phyloP scores from a whole-genome alignment of 768 basidiomycete genomes.

The Panus rudis region DNA sequence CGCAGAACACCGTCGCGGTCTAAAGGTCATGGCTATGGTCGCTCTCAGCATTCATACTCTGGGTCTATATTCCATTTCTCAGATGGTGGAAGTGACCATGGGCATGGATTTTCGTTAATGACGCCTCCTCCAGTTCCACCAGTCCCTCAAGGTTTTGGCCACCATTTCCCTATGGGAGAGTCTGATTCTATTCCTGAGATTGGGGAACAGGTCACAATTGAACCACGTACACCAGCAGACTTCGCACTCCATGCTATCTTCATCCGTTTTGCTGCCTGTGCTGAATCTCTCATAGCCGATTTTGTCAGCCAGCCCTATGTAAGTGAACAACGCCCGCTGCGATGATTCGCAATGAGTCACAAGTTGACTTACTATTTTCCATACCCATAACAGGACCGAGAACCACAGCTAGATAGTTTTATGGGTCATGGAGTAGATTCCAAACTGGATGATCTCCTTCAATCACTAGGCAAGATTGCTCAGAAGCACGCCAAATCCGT shows the following conservation, averaged over 20 bases:
- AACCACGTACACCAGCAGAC: slow-evolving; percentile 79
- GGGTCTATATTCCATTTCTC: slow-evolving; percentile 68
- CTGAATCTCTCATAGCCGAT: slow-evolving; percentile 71
- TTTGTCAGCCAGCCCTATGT: slow-evolving; percentile 69
- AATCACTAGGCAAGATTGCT: slow-evolving; percentile 79
- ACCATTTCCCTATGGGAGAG: slow-evolving; percentile 41
- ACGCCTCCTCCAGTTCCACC: slow-evolving; percentile 78
- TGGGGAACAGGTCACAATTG: slow-evolving; percentile 61
- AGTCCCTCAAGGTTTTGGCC: slow-evolving; percentile 57
- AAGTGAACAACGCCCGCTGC: slow-evolving; percentile 22
- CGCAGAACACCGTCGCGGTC: slow-evolving; percentile 38
- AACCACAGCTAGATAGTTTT: slow-evolving; percentile 55
- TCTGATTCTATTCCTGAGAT: slow-evolving; percentile 41
- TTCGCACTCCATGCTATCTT: slow-evolving; percentile 86
- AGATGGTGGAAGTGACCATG: slow-evolving; percentile 66
- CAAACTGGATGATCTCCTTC: slow-evolving; percentile 80
- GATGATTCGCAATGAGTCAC: not conserved
- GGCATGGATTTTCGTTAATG: slow-evolving; percentile 32
- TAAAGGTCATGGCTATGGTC: slow-evolving; percentile 53
- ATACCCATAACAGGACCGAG: slow-evolving; percentile 65
- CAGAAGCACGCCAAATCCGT: slow-evolving; percentile 80
- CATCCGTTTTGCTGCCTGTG: slow-evolving; percentile 74
- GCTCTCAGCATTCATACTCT: slow-evolving; percentile 72
- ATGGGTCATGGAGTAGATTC: slow-evolving; percentile 70
- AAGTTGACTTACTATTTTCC: not conserved